Percentiles rank a stretch among this genome's conserved stretches.
Conservation (phyloP, 768 basidiomycete genomes). For the Trametes maxima region DNA sequence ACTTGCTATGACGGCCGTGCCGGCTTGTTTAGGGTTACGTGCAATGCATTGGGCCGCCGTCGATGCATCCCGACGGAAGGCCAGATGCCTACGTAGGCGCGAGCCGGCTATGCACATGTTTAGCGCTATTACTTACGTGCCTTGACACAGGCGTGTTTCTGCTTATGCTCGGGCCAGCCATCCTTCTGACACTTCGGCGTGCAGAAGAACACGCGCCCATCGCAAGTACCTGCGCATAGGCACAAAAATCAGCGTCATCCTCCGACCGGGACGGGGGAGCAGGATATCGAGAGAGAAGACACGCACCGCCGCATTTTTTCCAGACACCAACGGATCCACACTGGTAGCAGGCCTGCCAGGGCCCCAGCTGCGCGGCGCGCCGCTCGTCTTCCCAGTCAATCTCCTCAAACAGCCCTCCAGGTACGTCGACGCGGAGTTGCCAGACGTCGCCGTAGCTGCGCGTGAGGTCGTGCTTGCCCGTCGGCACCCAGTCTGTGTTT, state of each 20-base stretch:
- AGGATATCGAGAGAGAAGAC: not conserved
- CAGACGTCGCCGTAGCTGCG: slow-evolving; percentile 42
- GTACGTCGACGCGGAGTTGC: slow-evolving; percentile 41
- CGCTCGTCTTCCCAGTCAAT: slow-evolving; percentile 42
- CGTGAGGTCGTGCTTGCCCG: slow-evolving; percentile 31
- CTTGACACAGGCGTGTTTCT: slow-evolving; percentile 19
- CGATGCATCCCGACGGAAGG: not conserved
- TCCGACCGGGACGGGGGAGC: not conserved
- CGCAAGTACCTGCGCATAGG: slow-evolving; percentile 19
- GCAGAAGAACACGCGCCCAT: slow-evolving; percentile 23
- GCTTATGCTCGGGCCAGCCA: slow-evolving; percentile 25
- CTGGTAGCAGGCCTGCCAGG: slow-evolving; percentile 44
- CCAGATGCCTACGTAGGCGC: not conserved
- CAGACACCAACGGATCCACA: slow-evolving; percentile 41
- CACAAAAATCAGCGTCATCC: not conserved
- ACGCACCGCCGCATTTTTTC: slow-evolving; percentile 45
- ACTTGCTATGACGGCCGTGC: not conserved
- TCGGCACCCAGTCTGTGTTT: slow-evolving; percentile 41
- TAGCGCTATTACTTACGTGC: not conserved
- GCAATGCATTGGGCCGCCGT: not conserved
- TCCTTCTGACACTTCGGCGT: slow-evolving; percentile 24
- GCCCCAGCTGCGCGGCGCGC: slow-evolving; percentile 40
- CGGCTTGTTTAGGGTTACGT: not conserved
- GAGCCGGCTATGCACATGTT: not conserved
- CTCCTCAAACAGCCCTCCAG: slow-evolving; percentile 40